Evolutionary conservation across 768 basidiomycete genomes (phyloP).

Genomic region (Hemileccinum impolitum): DNA sequence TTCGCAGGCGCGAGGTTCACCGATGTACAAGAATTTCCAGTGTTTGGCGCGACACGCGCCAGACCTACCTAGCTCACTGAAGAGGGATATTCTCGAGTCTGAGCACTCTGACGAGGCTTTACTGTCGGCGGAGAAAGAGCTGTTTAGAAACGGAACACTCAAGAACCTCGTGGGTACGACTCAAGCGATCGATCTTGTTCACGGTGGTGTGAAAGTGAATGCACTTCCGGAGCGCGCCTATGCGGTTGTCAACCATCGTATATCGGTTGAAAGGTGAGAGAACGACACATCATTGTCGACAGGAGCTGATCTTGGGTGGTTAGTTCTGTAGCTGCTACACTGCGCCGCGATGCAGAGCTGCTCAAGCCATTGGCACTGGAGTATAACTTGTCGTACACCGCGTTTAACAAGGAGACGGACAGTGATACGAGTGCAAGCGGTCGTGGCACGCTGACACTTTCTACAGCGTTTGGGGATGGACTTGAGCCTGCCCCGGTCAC

Average conservation of each 20-base stretch:
- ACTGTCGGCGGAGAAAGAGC: slow-evolving; percentile 44
- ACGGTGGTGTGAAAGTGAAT: slow-evolving; percentile 71
- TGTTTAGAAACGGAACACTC: slow-evolving; percentile 38
- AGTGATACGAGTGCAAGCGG: slow-evolving; percentile 29
- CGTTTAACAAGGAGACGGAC: slow-evolving; percentile 48
- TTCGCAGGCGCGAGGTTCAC: slow-evolving; percentile 49
- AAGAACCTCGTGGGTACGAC: slow-evolving; percentile 62
- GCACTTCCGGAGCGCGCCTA: slow-evolving; percentile 74
- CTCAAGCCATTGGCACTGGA: slow-evolving; percentile 42
- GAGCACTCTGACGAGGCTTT: slow-evolving; percentile 49
- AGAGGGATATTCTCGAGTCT: slow-evolving; percentile 46
- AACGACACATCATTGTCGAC: neutral
- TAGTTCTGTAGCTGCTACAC: slow-evolving; percentile 41
- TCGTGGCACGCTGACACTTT: slow-evolving; percentile 48
- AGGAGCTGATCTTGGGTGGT: neutral
- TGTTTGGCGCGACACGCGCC: slow-evolving; percentile 66
- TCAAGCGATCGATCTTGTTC: slow-evolving; percentile 71
- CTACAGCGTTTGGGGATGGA: slow-evolving; percentile 41
- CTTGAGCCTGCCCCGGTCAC: slow-evolving; percentile 70
- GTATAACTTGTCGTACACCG: slow-evolving; percentile 56
- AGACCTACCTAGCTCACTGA: slow-evolving; percentile 45
- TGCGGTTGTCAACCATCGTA: slow-evolving; percentile 71
- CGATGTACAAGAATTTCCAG: slow-evolving; percentile 57
- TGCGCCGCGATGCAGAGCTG: slow-evolving; percentile 43
- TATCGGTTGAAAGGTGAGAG: slow-evolving; percentile 54